Conservation (phyloP, 176 grass and related monocot species). For the Musa acuminata region DNA sequence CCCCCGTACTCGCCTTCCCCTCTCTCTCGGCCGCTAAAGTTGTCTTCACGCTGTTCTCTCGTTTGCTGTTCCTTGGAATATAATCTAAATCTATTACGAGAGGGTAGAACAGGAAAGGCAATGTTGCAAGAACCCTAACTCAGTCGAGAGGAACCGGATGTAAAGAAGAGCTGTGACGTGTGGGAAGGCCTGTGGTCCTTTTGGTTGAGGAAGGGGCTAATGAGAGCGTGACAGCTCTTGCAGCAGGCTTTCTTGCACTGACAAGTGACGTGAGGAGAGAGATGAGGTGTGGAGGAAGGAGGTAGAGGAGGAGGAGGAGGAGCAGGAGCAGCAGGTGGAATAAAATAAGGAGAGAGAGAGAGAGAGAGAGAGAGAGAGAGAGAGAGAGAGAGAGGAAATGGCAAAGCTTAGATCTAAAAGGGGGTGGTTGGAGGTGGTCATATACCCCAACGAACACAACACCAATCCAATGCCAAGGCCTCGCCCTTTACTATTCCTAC, state of each 20-base stretch:
- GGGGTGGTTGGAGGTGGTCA: neutral
- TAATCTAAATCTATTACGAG: neutral
- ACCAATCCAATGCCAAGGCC: neutral
- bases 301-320: neutral
- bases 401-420: neutral
- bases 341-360: neutral
- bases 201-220: constrained; percentile 8
- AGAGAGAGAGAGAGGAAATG: neutral
- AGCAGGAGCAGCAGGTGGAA: neutral
- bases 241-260: constrained; percentile 1
- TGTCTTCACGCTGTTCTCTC: neutral
- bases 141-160: neutral
- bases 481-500: neutral
- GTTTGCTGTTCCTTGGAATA: neutral
- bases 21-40: too few species aligned
- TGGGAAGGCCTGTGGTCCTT: neutral
- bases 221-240: constrained; percentile 8
- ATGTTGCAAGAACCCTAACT: neutral
- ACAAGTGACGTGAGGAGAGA: neutral
- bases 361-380: neutral
- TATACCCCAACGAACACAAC: neutral
- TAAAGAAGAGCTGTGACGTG: neutral
- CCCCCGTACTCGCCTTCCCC: neutral
- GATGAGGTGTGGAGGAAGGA: neutral
- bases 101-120: neutral